These are phyloP conservation scores for Pseudocercospora pini-densiflorae DNA, from an alignment of 2,329 filamentous ascomycete genomes.

Conservation along the genomic window DNA sequence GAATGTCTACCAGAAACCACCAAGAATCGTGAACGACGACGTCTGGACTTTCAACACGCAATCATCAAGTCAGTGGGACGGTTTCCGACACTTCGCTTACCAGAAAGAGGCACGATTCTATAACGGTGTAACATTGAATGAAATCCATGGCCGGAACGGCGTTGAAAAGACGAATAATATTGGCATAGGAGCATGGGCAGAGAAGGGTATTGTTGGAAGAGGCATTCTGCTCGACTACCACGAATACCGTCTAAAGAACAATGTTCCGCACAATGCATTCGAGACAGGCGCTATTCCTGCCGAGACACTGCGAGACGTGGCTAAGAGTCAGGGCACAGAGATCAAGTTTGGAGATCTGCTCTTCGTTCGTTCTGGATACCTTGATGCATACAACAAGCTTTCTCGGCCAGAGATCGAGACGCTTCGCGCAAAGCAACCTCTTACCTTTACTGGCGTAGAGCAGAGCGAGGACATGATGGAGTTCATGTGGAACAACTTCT, in stretches of 20 bases:
- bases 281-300: conserved; percentile 42
- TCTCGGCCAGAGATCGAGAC: conserved; percentile 44
- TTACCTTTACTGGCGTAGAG: conserved; percentile 55
- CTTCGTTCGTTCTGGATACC: conserved; percentile 56
- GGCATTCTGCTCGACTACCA: conserved; percentile 61
- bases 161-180: conserved; percentile 44
- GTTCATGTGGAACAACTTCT: conserved; percentile 47
- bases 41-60: conserved; percentile 51
- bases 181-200: conserved; percentile 55
- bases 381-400: conserved; percentile 46
- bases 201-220: conserved; percentile 60
- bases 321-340: conserved; percentile 53
- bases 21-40: conserved; percentile 64
- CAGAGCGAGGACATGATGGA: conserved; percentile 51
- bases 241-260: conserved; percentile 50
- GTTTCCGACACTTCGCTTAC: conserved; percentile 57
- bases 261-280: conserved; percentile 42
- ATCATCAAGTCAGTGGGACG: conserved; percentile 51
- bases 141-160: conserved; percentile 44
- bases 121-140: conserved; percentile 45
- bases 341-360: conserved; percentile 62
- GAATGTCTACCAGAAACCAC: conserved; percentile 57
- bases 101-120: conserved; percentile 49
- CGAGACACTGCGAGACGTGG: conserved; percentile 49
- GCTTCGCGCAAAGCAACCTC: conserved; percentile 45